Evolutionary conservation across 441 rosid genomes (phyloP), one percentile per base, ranked within the genome.

Genomic region (Gossypium davidsonii): DNA sequence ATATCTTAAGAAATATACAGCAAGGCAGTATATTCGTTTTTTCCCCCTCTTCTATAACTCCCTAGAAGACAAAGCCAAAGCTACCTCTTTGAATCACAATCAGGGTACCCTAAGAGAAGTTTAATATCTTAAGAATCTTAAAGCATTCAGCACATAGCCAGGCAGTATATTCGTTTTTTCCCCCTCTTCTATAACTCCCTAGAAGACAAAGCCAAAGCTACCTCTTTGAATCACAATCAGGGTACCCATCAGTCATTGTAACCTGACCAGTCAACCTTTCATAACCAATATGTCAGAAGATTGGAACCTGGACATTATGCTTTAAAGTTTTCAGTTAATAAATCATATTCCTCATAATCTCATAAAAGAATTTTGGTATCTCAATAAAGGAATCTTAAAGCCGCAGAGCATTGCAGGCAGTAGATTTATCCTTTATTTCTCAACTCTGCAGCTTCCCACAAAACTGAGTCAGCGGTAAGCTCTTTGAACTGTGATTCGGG

Each of bases 191-290:
- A 10, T 15, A 18, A 18, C 53, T 18, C 21, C 46, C 49, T 39
- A 28, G 12, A 60, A 28, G 8, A 60, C 44, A 28, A 6, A 37
- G 20, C 9, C 31, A 57, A 57, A 21, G 61, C n/a, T 57, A 57
- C 31, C 34, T 21, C 31, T 23, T 57, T 57, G 28, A 57, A 57
- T 10, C n/a, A 8, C 65, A 6, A 28, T 28, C 65, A 60, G 65
- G 44, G 44, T 31, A 60, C 11, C 46, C 46, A 39, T 58, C 60
- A 4, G 42, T 28, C 65, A 61, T 17, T 28, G 56, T 51, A 51
- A 6, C 56, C 56, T 51, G 52, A 72, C 70, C 76, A 75, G 70
- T 70, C 23, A 63, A 79, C 21, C 59, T 77, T 48, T 48, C 15
- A 60, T 66, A 77, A 37, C 70, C 67, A 20, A 56, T 42, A 51